Percentiles rank a stretch among this genome's conserved stretches.
These are phyloP conservation scores for Eutrema japonicum DNA, from an alignment of 345 rosid species.

Conservation along the genomic window DNA sequence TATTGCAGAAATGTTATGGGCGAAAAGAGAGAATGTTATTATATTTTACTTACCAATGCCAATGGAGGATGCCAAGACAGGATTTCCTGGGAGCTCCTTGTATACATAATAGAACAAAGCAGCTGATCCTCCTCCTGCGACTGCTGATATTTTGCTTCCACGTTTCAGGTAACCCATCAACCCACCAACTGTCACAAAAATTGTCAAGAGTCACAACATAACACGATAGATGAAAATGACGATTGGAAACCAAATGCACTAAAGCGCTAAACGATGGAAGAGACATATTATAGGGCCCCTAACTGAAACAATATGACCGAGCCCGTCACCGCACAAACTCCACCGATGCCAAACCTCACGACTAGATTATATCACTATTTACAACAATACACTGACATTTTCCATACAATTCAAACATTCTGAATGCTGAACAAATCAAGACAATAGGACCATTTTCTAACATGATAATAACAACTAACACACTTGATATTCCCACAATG, in stretches of 20 bases:
- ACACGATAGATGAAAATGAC: constrained; percentile 11
- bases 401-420: neutral
- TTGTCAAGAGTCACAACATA: neutral
- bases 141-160: constrained; percentile 84
- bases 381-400: neutral
- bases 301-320: neutral
- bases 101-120: constrained; percentile 67
- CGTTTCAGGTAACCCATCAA: constrained; percentile 81
- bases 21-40: neutral
- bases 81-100: constrained; percentile 72
- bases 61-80: constrained; percentile 72
- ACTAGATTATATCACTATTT: neutral
- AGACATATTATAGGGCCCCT: too few species aligned
- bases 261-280: too few species aligned
- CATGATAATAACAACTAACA: neutral
- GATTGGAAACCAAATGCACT: too few species aligned
- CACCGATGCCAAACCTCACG: neutral
- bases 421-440: neutral
- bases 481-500: neutral
- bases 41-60: constrained; percentile 69
- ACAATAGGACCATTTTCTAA: constrained; percentile 5
- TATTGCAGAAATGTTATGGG: neutral
- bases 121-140: constrained; percentile 82
- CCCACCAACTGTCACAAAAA: constrained; percentile 70
- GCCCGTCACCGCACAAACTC: neutral